Base-by-base conservation (phyloP, 371 early-diverging fungal species). In the Saksenaea vasiformis region DNA sequence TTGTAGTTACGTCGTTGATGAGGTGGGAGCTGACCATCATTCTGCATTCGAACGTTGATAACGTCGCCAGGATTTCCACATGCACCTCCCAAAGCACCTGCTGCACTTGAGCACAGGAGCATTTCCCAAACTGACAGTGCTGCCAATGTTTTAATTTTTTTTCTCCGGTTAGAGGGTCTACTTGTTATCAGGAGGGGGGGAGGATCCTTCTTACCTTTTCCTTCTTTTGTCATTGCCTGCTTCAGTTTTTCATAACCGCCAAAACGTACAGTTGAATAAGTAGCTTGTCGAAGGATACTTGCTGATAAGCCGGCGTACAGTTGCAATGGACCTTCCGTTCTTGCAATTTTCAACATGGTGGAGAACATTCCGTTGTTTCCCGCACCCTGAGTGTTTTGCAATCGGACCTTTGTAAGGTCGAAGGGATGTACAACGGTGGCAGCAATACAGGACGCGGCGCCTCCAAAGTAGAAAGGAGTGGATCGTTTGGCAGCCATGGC, bases 11-110 rank as follows among this genome's bases (percentile, higher is more conserved):
- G 77, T 19, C 85, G 79, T 51, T 82, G 66, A 15, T 76, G 79
- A 7, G 63, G 56, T 0, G 89, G 89, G 41, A 90, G 68, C 58
- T 86, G 73, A 8, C 90, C 90, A 62, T 90, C 88, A 71, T 85
- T 87, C 70, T 90, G 90, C 87, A 90, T 80, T 11, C 89, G 73
- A 36, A 90, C 85, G 54, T 91, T 89, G 13, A 86, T 79, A 10
- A 90, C 79, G 65, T 92, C 92, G n/a, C 87, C 90, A 0, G 91
- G 91, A 54, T 89, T 87, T n/a, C 89, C 90, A 56, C 84, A 82
- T 3, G 83, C 66, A 13, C 91, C 92, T 54, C 88, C 91, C 13
- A 84, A 73, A 2, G 82, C 80, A 22, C 91, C 91, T 14, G 89
- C 90, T 0, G 76, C 60, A 17, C 83, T 71, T 0, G 85, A 87